These are phyloP conservation scores for Magnusiomyces tetraspermus DNA, from an alignment of 1,139 yeast genomes.

Conservation along the genomic window DNA sequence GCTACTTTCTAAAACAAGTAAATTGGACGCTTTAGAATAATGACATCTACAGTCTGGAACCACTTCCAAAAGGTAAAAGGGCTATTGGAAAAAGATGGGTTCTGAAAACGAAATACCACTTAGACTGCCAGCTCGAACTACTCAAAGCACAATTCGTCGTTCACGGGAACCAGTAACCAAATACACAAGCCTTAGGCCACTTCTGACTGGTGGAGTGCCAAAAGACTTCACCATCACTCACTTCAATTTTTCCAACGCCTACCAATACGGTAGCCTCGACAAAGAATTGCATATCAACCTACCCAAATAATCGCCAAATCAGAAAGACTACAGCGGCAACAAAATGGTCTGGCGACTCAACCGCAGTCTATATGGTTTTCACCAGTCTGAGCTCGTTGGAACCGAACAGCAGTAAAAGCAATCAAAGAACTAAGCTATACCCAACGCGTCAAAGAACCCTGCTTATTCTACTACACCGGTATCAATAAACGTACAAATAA, in stretches of 20 bases:
- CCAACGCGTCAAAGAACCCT: background rate
- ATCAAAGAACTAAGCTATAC: background rate
- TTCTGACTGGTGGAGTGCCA: background rate
- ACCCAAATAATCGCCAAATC: background rate
- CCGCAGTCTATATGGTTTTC: background rate
- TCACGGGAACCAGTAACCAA: constrained; percentile 14
- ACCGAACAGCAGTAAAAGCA: background rate
- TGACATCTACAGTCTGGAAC: background rate
- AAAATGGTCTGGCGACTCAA: background rate
- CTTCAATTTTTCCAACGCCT: background rate
- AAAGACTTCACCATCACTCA: background rate
- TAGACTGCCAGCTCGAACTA: constrained; percentile 7
- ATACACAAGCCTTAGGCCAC: constrained; percentile 15
- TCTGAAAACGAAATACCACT: constrained; percentile 8
- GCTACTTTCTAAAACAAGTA: background rate
- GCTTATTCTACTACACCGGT: background rate
- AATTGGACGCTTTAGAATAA: background rate
- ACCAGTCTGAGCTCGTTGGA: background rate
- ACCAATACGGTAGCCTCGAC: background rate
- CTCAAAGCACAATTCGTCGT: constrained; percentile 16
- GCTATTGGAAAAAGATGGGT: constrained; percentile 7
- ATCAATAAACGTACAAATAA: background rate
- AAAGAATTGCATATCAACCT: background rate
- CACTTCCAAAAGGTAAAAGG: background rate
- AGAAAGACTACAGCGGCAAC: background rate